A percentile compares a stretch with the other conserved stretches of the same genome.
phyloP scores from a whole-genome alignment of 345 rosid genomes.

The Syzygium grande region DNA sequence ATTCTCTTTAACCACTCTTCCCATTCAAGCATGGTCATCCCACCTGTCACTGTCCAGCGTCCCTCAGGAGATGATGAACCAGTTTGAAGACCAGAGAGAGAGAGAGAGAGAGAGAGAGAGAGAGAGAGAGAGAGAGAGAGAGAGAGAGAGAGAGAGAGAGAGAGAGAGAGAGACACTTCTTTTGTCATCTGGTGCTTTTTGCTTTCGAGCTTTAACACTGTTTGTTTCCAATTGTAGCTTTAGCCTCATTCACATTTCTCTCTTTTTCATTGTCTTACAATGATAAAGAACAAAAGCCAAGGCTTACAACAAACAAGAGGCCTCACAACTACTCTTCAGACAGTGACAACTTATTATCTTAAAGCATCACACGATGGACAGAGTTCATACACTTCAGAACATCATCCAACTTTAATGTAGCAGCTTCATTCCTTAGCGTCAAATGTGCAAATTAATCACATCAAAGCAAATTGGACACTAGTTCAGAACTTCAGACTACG shows the following conservation, averaged over 20 bases:
- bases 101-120: no score
- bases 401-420: neutral
- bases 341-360: neutral
- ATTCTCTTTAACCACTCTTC: neutral
- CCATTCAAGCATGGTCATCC: neutral
- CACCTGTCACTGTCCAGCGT: neutral
- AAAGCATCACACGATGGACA: neutral
- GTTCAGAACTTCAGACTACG: no score
- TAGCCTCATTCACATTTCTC: no score
- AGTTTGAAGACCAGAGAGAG: neutral
- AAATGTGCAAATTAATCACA: neutral
- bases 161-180: neutral
- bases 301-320: neutral
- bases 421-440: neutral
- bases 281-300: neutral
- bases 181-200: no score
- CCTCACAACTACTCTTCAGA: neutral
- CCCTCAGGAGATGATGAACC: rapidly evolving
- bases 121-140: neutral
- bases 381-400: neutral
- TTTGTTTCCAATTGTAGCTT: no score
- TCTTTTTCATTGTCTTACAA: neutral
- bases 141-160: neutral
- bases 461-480: neutral
- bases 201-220: no score